These are phyloP conservation scores for Taiwanofungus camphoratus DNA, from an alignment of 1,284 basidiomycete genomes.

Conservation along the genomic window DNA sequence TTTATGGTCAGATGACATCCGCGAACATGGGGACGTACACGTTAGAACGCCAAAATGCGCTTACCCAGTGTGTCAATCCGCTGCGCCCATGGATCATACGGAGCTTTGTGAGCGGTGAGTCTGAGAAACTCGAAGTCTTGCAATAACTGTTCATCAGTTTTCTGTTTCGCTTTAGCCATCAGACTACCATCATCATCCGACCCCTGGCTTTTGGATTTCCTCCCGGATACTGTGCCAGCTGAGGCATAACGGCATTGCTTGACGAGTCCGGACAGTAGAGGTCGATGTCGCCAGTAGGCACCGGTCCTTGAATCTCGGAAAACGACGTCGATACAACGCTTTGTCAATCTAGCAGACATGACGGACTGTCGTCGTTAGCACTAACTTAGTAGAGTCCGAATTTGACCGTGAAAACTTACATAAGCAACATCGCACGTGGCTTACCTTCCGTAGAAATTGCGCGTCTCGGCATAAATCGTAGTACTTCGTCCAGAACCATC, in stretches of 20 bases:
- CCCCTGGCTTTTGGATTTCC: too few species aligned
- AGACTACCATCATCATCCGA: neutral
- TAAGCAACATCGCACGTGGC: too few species aligned
- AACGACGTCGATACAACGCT: too few species aligned
- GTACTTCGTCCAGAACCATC: slow-evolving; percentile 23
- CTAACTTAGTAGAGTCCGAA: too few species aligned
- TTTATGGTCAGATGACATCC: neutral
- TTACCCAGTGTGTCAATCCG: slow-evolving; percentile 46
- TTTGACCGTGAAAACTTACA: too few species aligned
- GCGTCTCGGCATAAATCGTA: slow-evolving; percentile 20
- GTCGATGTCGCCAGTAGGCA: too few species aligned
- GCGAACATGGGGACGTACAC: neutral
- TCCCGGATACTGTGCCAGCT: too few species aligned
- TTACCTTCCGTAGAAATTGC: slow-evolving; percentile 2
- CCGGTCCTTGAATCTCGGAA: too few species aligned
- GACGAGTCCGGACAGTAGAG: too few species aligned
- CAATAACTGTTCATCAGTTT: slow-evolving; percentile 9
- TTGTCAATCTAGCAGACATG: too few species aligned
- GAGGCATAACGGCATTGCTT: too few species aligned
- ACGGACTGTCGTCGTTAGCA: too few species aligned
- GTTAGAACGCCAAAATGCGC: slow-evolving; percentile 13
- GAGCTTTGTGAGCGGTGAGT: slow-evolving; percentile 33
- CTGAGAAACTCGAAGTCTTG: slow-evolving; percentile 21
- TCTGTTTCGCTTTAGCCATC: neutral
- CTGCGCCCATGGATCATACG: slow-evolving; percentile 47